phyloP scores from a whole-genome alignment of 306 rosid genomes.

The Cicer chorassanicum region DNA sequence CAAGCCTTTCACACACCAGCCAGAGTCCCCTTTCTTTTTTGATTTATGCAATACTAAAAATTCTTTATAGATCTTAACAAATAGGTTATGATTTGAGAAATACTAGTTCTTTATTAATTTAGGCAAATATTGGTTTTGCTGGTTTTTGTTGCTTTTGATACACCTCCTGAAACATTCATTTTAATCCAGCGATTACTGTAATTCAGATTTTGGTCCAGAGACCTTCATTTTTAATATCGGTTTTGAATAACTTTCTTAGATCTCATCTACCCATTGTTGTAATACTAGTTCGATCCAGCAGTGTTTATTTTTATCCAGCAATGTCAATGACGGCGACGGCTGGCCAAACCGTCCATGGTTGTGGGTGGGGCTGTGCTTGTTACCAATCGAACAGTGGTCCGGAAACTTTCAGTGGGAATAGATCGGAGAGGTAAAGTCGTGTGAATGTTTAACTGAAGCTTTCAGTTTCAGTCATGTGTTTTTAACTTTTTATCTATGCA shows the following conservation, averaged over 20 bases:
- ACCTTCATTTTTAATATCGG: background rate
- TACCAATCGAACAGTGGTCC: background rate
- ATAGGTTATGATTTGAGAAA: background rate
- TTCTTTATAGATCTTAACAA: slow-evolving; percentile 7
- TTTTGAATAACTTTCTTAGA: background rate
- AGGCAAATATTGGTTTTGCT: background rate
- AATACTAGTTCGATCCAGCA: background rate
- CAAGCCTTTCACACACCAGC: background rate
- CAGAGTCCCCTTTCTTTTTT: background rate
- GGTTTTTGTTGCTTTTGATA: background rate
- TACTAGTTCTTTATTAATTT: background rate
- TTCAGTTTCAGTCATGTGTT: background rate
- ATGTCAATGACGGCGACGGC: background rate
- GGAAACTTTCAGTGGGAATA: background rate
- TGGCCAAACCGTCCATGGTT: background rate
- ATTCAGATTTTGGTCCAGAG: background rate
- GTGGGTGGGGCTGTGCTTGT: background rate
- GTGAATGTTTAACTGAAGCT: background rate
- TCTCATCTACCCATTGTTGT: background rate
- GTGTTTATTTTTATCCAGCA: background rate
- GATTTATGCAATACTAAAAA: background rate
- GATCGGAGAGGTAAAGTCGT: background rate
- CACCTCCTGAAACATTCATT: background rate
- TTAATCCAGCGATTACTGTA: background rate
- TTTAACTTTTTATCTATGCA: too few species aligned